Percentiles rank a stretch among this genome's conserved stretches.
These are phyloP conservation scores for Pyricularia pennisetigena DNA, from an alignment of 2,329 filamentous ascomycete genomes.

Conservation along the genomic window DNA sequence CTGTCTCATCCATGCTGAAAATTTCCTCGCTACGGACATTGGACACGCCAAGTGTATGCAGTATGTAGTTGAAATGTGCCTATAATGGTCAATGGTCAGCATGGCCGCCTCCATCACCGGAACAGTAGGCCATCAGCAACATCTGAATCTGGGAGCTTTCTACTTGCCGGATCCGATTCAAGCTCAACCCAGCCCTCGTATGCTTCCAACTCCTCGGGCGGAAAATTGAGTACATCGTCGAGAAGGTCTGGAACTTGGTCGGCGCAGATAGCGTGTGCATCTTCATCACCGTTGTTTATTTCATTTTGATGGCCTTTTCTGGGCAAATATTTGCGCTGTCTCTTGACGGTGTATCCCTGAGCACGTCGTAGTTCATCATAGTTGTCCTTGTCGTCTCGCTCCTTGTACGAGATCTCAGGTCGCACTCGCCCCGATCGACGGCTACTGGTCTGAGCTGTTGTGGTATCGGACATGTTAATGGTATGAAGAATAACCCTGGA, in stretches of 20 bases:
- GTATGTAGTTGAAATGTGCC: conserved; percentile 79
- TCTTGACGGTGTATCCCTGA: conserved; percentile 5
- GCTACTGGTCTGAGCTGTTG: background rate
- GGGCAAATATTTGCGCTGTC: conserved; percentile 2
- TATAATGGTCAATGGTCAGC: conserved; percentile 20
- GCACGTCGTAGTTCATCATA: conserved; percentile 1
- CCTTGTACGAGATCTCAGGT: background rate
- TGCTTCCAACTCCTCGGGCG: conserved; percentile 40
- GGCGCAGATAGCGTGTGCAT: background rate
- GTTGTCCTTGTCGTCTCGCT: background rate
- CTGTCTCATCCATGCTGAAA: conserved; percentile 58
- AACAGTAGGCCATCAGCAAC: background rate
- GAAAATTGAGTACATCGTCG: conserved; percentile 35
- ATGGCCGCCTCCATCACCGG: background rate
- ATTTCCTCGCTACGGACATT: conserved; percentile 70
- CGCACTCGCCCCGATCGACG: background rate
- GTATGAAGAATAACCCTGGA: background rate
- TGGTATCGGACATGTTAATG: background rate
- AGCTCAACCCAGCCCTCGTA: conserved; percentile 76
- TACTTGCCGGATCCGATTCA: conserved; percentile 74
- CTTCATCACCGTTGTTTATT: background rate
- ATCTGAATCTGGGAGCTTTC: no score
- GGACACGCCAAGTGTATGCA: conserved; percentile 67
- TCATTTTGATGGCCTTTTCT: background rate
- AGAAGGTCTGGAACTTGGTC: conserved; percentile 20